A percentile compares a stretch with the other conserved stretches of the same genome.
These are phyloP conservation scores for Salix viminalis DNA, from an alignment of 345 rosid species.

Conservation along the genomic window DNA sequence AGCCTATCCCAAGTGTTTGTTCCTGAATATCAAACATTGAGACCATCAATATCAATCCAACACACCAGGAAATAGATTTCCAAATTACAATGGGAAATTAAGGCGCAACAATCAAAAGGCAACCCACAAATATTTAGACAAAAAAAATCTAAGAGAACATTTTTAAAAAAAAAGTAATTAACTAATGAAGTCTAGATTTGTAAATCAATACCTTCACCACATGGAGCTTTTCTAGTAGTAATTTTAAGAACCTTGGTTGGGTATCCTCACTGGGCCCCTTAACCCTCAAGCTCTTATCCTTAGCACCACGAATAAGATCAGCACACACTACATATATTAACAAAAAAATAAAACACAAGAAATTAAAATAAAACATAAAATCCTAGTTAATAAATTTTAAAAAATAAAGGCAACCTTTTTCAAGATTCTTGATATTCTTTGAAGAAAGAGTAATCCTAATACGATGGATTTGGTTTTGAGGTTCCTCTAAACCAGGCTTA, in stretches of 20 bases:
- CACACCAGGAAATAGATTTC: neutral
- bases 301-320: neutral
- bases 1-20: constrained; percentile 50
- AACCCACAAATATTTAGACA: neutral
- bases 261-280: constrained; percentile 23
- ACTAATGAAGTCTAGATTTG: neutral
- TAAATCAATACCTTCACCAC: neutral
- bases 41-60: neutral
- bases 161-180: neutral
- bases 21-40: constrained; percentile 21
- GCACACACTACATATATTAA: neutral
- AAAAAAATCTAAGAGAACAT: neutral
- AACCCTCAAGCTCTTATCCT: neutral
- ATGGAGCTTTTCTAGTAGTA: neutral
- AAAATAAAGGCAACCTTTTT: constrained; percentile 38
- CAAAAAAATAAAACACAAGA: neutral
- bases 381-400: neutral
- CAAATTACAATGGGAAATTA: neutral
- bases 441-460: constrained; percentile 66
- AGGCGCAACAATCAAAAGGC: neutral
- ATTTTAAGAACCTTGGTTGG: neutral
- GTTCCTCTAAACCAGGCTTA: constrained; percentile 53
- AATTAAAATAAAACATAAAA: constrained; percentile 8
- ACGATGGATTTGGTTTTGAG: constrained; percentile 51
- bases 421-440: constrained; percentile 58